Base-by-base conservation (phyloP, 2,329 filamentous ascomycete species). In the Hypoxylon sp. region DNA sequence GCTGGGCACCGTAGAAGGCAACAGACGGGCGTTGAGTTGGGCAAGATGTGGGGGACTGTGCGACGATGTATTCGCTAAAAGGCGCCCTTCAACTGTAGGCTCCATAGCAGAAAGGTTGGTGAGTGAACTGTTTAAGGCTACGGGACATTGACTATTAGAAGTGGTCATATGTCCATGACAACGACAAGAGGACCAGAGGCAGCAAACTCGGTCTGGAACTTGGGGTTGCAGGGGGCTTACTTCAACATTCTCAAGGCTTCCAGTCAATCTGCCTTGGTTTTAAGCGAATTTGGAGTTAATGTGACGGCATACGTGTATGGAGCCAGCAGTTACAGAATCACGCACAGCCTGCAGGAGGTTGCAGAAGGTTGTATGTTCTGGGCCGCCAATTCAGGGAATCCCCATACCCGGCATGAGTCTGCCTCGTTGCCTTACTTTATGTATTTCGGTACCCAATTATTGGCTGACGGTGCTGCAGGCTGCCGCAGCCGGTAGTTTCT, bases 221-320 rank as follows among this genome's bases (percentile, higher is more conserved):
- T 37, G 35, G 13, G 14, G n/a, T 37, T 37, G 35, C 35, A n/a
- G 1, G 35, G 14, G 5, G 13, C 35, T 37, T 8, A 10, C 35
- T 37, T n/a, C 35, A 14, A n/a, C 3, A n/a, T 37, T 37, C n/a
- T 42, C n/a, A 10, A 17, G 40, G n/a, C 7, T 42, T 17, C 7
- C 4, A 37, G n/a, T 42, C 7, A 42, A 20, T 20, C 40, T 20
- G 40, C 40, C 40, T 42, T 42, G 37, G 14, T 40, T 40, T 17
- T 20, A 42, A 20, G 40, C n/a, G n/a, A 42, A 42, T 42, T 42
- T 42, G 40, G n/a, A 20, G 40, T 42, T 8, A 42, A 42, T 42
- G 40, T 42, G n/a, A 42, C 6, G 37, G 37, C n/a, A 42, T 5
- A 14, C n/a, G 37, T 14, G n/a, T 20, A 42, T 42, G 37, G n/a